A percentile compares a stretch with the other conserved stretches of the same genome.
These are phyloP conservation scores for Tilletia indica DNA, from an alignment of 1,284 basidiomycete species.

Conservation along the genomic window DNA sequence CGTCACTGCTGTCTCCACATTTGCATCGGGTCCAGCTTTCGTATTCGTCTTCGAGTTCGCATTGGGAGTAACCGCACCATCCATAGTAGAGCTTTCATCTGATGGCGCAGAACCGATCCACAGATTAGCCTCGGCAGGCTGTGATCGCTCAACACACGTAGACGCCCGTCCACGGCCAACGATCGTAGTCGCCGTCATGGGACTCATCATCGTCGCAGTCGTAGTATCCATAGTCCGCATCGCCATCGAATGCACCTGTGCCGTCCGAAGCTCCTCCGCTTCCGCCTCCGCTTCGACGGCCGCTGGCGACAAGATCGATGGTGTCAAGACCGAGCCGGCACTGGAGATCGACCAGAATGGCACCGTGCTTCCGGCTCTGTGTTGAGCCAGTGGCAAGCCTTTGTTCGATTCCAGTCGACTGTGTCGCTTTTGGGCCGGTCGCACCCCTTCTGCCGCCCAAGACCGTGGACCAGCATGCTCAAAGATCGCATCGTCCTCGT, in stretches of 20 bases:
- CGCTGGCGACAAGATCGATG: not conserved
- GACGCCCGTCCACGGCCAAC: not conserved
- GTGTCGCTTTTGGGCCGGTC: no score
- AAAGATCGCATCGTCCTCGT: slow-evolving; percentile 2
- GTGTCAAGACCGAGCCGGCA: not conserved
- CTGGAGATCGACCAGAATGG: not conserved
- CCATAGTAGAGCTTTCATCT: not conserved
- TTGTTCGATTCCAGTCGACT: no score
- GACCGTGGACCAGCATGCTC: not conserved
- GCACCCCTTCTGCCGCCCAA: not conserved
- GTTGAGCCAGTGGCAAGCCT: not conserved
- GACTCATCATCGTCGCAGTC: not conserved
- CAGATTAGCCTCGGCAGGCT: not conserved
- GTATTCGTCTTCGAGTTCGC: not conserved
- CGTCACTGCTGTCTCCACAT: not conserved
- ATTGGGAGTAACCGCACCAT: not conserved
- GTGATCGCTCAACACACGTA: not conserved
- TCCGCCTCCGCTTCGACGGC: not conserved
- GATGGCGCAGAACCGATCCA: not conserved
- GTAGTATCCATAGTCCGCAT: not conserved
- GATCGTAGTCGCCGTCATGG: not conserved
- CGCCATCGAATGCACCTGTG: not conserved
- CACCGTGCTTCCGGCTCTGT: not conserved
- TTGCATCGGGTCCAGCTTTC: not conserved
- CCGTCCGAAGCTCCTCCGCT: not conserved